Evolutionary conservation across 2,329 filamentous ascomycete genomes (phyloP), one percentile per base, ranked within the genome.

Genomic region (Aspergillus texensis): DNA sequence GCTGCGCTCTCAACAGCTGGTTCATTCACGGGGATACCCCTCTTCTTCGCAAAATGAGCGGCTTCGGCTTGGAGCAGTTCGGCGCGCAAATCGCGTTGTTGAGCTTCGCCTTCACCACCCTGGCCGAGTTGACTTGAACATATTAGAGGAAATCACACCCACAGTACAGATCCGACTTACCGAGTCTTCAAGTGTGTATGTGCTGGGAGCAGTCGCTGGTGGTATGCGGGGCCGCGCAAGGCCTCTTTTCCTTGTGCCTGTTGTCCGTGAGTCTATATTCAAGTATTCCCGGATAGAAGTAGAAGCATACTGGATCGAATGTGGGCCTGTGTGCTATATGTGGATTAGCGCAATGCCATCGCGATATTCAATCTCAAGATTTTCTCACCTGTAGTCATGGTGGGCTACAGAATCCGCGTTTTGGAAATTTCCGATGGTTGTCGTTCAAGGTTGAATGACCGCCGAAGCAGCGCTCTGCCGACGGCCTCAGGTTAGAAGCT

Each of bases 211-310:
- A 98, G 90, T 72, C 95, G 91, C 80, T 98, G 94, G 77, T 99
- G 95, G 83, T 97, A 98, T 71, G 93, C 94, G 57, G 93, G 92
- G 55, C 95, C 95, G 73, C 93, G 91, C 64, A 93, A 90, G 73
- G 94, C 93, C 80, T 99, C 95, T 84, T 97, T 97, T 77, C 95
- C 95, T 76, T 90, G 89, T 48, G 94, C 94, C 91, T 93, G 67
- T 62, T 57, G 58, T 73, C 61, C 65, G 67, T 67, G 45, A 67
- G 64, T 34, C 43, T 36, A 26, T 46, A 66, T 80, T 72, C 78
- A 55, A 41, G 30, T 12, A 34, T 52, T 75, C 14, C 28, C 56
- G 54, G 45, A 55, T 30, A 26, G 30, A 52, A 14, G 30, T 3
- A 32, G 58, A 57, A 60, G 70, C 84, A 68, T 86, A 94, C 92